These are phyloP conservation scores for Leishmania arabica DNA, from an alignment of 208 protist genomes.

Conservation along the genomic window DNA sequence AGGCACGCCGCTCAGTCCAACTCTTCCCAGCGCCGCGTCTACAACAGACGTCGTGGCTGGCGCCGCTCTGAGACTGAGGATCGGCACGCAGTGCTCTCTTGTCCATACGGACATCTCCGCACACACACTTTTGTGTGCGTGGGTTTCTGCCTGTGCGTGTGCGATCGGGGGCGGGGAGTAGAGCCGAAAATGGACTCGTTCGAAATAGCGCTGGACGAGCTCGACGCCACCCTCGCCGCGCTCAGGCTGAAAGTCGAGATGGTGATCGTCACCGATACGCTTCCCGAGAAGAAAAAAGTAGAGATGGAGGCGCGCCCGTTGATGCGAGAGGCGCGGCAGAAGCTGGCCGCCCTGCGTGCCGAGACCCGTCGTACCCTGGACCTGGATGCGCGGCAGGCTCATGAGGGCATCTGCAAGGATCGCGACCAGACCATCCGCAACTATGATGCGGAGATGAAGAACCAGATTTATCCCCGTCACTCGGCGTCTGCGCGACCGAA, in stretches of 20 bases:
- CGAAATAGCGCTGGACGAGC: constrained; percentile 40
- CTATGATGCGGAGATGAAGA: constrained; percentile 70
- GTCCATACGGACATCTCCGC: neutral
- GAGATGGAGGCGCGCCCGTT: constrained; percentile 62
- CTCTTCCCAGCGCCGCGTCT: no score
- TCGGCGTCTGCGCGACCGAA: constrained; percentile 20
- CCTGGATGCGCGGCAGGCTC: constrained; percentile 40
- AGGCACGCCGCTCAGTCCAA: no score
- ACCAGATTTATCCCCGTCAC: constrained; percentile 59
- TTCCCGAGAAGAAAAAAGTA: constrained; percentile 71
- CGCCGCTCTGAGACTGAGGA: no score
- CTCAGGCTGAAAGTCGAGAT: constrained; percentile 48
- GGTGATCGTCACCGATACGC: constrained; percentile 51
- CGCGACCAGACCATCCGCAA: constrained; percentile 61
- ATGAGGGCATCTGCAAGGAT: constrained; percentile 61
- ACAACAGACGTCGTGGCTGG: no score
- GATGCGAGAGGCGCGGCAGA: constrained; percentile 69
- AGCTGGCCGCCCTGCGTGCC: constrained; percentile 62
- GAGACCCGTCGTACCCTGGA: constrained; percentile 71
- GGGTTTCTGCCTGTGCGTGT: neutral
- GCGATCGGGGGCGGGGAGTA: neutral
- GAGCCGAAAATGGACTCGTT: constrained; percentile 45
- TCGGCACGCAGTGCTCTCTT: no score
- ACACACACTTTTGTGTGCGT: neutral
- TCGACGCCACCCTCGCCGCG: constrained; percentile 41